Percentiles rank a stretch among this genome's conserved stretches.
Conservation (phyloP, 2,329 filamentous ascomycete genomes). For the Talaromyces verruculosus region DNA sequence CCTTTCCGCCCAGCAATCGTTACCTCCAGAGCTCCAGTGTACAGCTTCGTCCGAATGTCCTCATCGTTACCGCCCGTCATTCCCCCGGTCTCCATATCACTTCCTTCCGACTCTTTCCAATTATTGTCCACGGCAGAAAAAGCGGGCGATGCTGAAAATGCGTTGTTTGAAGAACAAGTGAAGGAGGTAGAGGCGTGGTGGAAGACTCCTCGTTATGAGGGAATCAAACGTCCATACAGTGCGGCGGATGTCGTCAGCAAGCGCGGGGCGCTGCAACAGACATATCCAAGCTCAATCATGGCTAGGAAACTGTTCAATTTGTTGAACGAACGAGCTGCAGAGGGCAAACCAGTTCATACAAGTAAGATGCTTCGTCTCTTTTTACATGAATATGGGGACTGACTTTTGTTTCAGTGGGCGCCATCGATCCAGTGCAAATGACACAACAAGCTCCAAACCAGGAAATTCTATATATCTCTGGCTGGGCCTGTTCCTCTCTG, state of each 20-base stretch:
- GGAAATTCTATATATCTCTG: slow-evolving; percentile 92
- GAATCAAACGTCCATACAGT: slow-evolving; percentile 88
- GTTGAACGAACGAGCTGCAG: slow-evolving; percentile 71
- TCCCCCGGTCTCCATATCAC: slow-evolving; percentile 60
- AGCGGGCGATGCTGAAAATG: slow-evolving; percentile 76
- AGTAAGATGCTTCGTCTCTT: slow-evolving; percentile 55
- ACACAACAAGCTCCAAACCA: slow-evolving; percentile 96
- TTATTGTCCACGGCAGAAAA: slow-evolving; percentile 77
- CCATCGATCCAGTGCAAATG: slow-evolving; percentile 99
- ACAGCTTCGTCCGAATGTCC: slow-evolving; percentile 54
- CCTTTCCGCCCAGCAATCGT: slow-evolving; percentile 25
- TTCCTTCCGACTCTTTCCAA: slow-evolving; percentile 78
- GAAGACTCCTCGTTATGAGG: slow-evolving; percentile 77
- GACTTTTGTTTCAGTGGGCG: slow-evolving; percentile 66
- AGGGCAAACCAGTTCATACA: slow-evolving; percentile 88
- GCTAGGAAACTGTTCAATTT: slow-evolving; percentile 92
- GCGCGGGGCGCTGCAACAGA: slow-evolving; percentile 80
- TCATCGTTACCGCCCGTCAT: slow-evolving; percentile 55
- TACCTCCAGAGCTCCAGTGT: slow-evolving; percentile 35
- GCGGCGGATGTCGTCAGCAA: slow-evolving; percentile 92
- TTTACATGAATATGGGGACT: slow-evolving; percentile 11
- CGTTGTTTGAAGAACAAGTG: slow-evolving; percentile 78
- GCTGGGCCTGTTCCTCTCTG: slow-evolving; percentile 94
- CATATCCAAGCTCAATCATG: slow-evolving; percentile 91
- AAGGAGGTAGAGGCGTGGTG: slow-evolving; percentile 89